These are phyloP conservation scores for Phytophthora lateralis DNA, from an alignment of 352 stramenopile species.

Conservation along the genomic window DNA sequence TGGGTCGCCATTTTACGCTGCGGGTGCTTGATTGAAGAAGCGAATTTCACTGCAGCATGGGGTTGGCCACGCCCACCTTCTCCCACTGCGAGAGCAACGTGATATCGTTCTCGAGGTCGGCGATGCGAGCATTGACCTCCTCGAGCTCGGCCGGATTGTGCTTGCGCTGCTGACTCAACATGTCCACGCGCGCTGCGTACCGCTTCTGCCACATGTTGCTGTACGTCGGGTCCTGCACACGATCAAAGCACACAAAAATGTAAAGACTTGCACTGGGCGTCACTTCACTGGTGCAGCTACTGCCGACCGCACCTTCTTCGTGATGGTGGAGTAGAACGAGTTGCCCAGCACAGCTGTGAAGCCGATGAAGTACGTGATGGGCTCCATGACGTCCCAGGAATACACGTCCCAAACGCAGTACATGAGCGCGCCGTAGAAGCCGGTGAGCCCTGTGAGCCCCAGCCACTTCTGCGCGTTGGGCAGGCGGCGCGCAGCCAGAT, in stretches of 20 bases:
- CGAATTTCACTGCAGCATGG: slow-evolving; percentile 13
- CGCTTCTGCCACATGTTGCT: slow-evolving; percentile 86
- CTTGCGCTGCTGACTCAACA: slow-evolving; percentile 62
- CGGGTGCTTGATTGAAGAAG: slow-evolving; percentile 6
- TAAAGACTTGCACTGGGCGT: neutral
- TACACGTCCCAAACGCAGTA: slow-evolving; percentile 89
- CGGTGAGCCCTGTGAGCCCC: slow-evolving; percentile 59
- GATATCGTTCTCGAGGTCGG: slow-evolving; percentile 68
- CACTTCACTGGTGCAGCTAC: neutral
- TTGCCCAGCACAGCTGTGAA: slow-evolving; percentile 85
- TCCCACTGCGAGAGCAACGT: slow-evolving; percentile 60
- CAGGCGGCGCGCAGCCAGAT: slow-evolving; percentile 46
- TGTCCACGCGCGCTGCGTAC: slow-evolving; percentile 49
- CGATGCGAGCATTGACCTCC: slow-evolving; percentile 50
- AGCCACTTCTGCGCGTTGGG: slow-evolving; percentile 82
- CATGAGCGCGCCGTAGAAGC: slow-evolving; percentile 76
- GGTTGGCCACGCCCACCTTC: slow-evolving; percentile 31
- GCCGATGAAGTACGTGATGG: slow-evolving; percentile 90
- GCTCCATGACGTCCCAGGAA: slow-evolving; percentile 91
- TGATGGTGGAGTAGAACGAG: slow-evolving; percentile 83
- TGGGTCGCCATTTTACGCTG: slow-evolving; percentile 1
- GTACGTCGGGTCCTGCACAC: slow-evolving; percentile 70
- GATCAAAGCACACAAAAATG: neutral
- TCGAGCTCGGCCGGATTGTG: slow-evolving; percentile 49
- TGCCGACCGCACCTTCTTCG: slow-evolving; percentile 55